Evolutionary conservation across 768 basidiomycete species (phyloP).

Genomic region (Coprinopsis marcescibilis): DNA sequence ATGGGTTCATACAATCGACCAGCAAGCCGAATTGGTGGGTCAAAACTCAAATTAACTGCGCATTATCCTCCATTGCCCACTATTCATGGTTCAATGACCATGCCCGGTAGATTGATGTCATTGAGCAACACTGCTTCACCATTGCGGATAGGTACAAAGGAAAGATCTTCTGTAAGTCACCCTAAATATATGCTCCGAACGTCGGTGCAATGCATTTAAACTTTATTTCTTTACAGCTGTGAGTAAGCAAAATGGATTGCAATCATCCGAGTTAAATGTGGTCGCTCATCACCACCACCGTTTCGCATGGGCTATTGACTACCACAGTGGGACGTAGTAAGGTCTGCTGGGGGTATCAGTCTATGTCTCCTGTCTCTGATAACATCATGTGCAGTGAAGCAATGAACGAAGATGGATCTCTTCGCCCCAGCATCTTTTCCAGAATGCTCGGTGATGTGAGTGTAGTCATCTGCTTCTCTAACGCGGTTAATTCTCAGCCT

Average conservation of each 20-base stretch:
- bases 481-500: not conserved
- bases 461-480: not conserved
- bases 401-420: conserved; percentile 45
- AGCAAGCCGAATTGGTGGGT: conserved; percentile 31
- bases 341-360: no score
- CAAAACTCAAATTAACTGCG: not conserved
- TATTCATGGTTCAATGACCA: not conserved
- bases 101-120: conserved; percentile 30
- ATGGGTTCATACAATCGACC: conserved; percentile 35
- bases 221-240: no score
- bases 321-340: conserved; percentile 8
- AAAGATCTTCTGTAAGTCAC: conserved; percentile 32
- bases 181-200: not conserved
- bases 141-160: conserved; percentile 42
- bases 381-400: conserved; percentile 44
- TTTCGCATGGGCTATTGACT: not conserved
- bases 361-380: no score
- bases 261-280: no score
- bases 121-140: conserved; percentile 41
- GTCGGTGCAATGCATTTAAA: no score
- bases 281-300: no score
- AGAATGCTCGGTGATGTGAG: conserved; percentile 41
- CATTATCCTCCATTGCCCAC: not conserved
- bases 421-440: conserved; percentile 42
- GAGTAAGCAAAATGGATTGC: no score